Base-by-base conservation (phyloP, 192 early-diverging fungal species). In the Gigaspora rosea region DNA sequence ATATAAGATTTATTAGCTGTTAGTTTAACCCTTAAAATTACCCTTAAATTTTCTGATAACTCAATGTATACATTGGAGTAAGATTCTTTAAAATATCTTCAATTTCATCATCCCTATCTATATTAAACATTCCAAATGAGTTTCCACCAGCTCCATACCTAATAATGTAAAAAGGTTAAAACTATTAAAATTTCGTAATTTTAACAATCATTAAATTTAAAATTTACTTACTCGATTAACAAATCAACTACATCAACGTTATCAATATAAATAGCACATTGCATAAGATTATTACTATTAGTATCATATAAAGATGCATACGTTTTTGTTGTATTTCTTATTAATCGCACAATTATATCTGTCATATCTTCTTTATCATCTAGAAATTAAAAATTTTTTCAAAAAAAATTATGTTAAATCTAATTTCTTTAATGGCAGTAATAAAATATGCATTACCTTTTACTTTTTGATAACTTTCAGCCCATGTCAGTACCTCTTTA, bases 71-170 rank as follows among this genome's bases (percentile, higher is more conserved):
- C 7, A 4, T 18, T 56, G 52, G 54, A 32, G 54, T 71, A 56
- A 51, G 22, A 54, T 0, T 71, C 27, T 71, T 32, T 1, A 35
- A 4, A 32, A 8, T n/a, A 15, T 16, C 8, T 5, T 8, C 16
- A 56, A 33, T 32, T 18, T 57, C 69, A 33, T 71, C 16, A 52
- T 51, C 22, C 22, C 54, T 51, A 20, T 56, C 32, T 15, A 71
- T 35, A 33, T 71, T 51, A 71, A 71, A 71, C 15, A 71, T 32
- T 33, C 11, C 51, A 71, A 71, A 71, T 18, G 52, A 36, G 54
- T 71, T 71, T 71, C 69, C 69, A 16, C 49, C 69, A 7, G 51
- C 69, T 3, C 50, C 51, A 71, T 33, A 71, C 52, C 69, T 71
- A 16, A 20, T 49, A 68, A 50, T 22, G 20, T 16, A 18, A 32